A percentile compares a stretch with the other conserved stretches of the same genome.
These are phyloP conservation scores for Pichia phayaonensis DNA, from an alignment of 805 yeast genomes.

Conservation along the genomic window DNA sequence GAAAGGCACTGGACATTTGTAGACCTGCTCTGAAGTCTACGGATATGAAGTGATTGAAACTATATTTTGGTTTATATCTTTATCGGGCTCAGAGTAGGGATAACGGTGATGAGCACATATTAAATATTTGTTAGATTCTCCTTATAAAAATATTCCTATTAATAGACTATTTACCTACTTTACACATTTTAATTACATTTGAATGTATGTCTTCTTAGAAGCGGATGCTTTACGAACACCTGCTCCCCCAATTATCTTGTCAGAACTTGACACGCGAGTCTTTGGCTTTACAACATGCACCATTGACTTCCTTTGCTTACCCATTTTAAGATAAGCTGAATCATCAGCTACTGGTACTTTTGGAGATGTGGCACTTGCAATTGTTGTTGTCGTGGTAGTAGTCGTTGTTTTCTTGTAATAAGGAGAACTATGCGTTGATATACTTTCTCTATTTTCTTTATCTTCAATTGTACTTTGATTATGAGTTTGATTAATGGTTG, in stretches of 20 bases:
- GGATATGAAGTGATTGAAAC: too few relatives aligned
- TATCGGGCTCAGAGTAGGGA: too few relatives aligned
- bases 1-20: too few relatives aligned
- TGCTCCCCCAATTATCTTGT: slow-evolving; percentile 27
- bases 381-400: slow-evolving; percentile 40
- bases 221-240: slow-evolving; percentile 32
- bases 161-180: neutral
- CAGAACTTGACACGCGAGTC: slow-evolving; percentile 23
- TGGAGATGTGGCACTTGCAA: slow-evolving; percentile 26
- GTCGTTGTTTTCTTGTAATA: slow-evolving; percentile 40
- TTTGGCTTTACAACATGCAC: slow-evolving; percentile 15
- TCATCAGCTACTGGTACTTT: slow-evolving; percentile 12
- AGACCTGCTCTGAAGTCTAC: too few relatives aligned
- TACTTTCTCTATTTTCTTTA: slow-evolving; percentile 12
- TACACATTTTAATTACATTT: slow-evolving; percentile 3
- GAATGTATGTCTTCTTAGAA: slow-evolving; percentile 8
- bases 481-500: slow-evolving; percentile 11
- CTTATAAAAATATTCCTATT: neutral
- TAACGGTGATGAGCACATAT: too few relatives aligned
- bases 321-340: slow-evolving; percentile 13
- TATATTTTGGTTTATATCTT: too few relatives aligned
- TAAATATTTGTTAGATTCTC: too few relatives aligned
- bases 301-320: slow-evolving; percentile 24
- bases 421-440: slow-evolving; percentile 28
- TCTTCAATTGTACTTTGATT: slow-evolving; percentile 12